These are phyloP conservation scores for Chaetothyriales sp. DNA, from an alignment of 2,329 filamentous ascomycete genomes.

Conservation along the genomic window DNA sequence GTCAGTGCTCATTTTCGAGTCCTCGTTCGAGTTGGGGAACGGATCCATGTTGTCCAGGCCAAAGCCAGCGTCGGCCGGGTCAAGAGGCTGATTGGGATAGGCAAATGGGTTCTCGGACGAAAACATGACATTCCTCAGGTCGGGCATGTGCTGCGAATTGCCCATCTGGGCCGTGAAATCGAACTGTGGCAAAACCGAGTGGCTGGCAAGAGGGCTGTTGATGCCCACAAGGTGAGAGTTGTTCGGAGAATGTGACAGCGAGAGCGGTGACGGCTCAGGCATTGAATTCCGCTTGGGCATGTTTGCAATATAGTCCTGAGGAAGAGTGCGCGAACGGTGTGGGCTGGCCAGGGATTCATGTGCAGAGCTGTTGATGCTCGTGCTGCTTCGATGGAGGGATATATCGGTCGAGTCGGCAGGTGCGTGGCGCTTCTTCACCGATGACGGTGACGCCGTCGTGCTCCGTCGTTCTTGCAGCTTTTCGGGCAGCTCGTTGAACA, in stretches of 20 bases:
- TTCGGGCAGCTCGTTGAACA: constrained; percentile 74
- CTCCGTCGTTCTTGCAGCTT: constrained; percentile 44
- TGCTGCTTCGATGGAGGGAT: constrained; percentile 3
- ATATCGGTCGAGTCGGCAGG: constrained; percentile 14
- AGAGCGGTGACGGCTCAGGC: constrained; percentile 16
- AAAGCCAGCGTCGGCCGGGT: constrained; percentile 6
- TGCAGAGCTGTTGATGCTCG: constrained; percentile 2
- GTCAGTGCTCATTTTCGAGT: constrained; percentile 5
- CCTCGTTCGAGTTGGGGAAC: background rate
- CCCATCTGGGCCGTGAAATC: constrained; percentile 13
- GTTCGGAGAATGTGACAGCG: constrained; percentile 18
- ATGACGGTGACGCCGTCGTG: constrained; percentile 26
- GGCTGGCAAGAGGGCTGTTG: constrained; percentile 17
- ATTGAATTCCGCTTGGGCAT: constrained; percentile 14
- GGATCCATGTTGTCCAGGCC: background rate
- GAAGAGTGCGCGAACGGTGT: constrained; percentile 10
- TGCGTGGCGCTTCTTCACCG: constrained; percentile 32
- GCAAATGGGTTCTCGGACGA: constrained; percentile 36
- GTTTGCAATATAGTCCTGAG: constrained; percentile 13
- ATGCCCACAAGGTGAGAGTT: constrained; percentile 9
- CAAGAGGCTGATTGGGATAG: constrained; percentile 32
- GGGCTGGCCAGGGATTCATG: constrained; percentile 7
- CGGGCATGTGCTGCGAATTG: constrained; percentile 23
- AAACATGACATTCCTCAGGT: constrained; percentile 37
- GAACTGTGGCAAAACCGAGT: constrained; percentile 14